Conservation (phyloP, 805 yeast genomes). For the Saturnispora sanitii region DNA sequence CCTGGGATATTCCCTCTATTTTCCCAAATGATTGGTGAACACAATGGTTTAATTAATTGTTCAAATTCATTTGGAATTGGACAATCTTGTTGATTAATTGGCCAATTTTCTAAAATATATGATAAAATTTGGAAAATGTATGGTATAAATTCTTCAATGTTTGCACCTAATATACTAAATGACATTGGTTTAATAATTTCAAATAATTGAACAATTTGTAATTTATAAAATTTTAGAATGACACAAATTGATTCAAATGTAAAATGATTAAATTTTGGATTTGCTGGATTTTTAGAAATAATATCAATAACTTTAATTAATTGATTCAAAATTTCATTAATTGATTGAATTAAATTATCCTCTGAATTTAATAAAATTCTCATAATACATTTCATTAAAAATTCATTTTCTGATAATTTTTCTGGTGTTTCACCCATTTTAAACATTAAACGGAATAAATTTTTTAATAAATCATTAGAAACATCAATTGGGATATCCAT, state of each 20-base stretch:
- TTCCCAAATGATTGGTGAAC: slow-evolving; percentile 93
- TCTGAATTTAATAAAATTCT: slow-evolving; percentile 68
- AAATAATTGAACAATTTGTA: slow-evolving; percentile 34
- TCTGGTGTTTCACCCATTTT: slow-evolving; percentile 62
- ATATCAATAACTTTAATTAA: slow-evolving; percentile 57
- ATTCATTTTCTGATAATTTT: slow-evolving; percentile 90
- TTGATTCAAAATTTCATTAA: slow-evolving; percentile 47
- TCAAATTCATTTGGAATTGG: slow-evolving; percentile 57
- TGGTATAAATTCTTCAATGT: slow-evolving; percentile 90
- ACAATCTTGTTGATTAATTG: slow-evolving; percentile 27
- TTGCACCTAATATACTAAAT: slow-evolving; percentile 60
- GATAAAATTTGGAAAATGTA: slow-evolving; percentile 88
- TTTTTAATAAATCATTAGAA: slow-evolving; percentile 50
- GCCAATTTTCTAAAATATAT: slow-evolving; percentile 56
- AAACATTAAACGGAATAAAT: slow-evolving; percentile 58
- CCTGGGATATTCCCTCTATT: slow-evolving; percentile 90
- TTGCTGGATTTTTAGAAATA: slow-evolving; percentile 84
- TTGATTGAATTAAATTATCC: slow-evolving; percentile 42
- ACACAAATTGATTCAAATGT: slow-evolving; percentile 82
- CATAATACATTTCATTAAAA: slow-evolving; percentile 81
- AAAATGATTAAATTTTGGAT: slow-evolving; percentile 88
- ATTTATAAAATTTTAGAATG: slow-evolving; percentile 42
- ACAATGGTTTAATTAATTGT: slow-evolving; percentile 65
- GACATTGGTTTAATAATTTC: slow-evolving; percentile 55
- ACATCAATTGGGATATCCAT: slow-evolving; percentile 56